Conservation (phyloP, 495 filamentous ascomycete genomes). For the Penicillium tannophilum region DNA sequence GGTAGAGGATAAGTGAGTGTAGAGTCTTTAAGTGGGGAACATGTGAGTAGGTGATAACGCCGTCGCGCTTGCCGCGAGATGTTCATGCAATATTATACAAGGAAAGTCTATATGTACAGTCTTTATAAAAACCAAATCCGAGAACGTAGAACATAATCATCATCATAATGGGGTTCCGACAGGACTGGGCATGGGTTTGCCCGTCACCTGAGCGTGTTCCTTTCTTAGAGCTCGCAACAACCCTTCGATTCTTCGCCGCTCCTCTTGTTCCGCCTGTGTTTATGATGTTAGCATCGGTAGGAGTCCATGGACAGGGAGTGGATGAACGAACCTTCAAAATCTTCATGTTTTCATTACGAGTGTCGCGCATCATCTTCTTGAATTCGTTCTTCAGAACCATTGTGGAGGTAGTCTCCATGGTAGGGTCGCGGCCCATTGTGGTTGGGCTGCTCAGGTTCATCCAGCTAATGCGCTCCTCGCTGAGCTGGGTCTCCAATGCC, state of each 20-base stretch:
- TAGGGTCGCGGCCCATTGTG: conserved; percentile 46
- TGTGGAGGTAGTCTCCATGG: conserved; percentile 64
- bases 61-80: conserved; percentile 27
- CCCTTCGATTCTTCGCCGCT: conserved; percentile 65
- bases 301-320: conserved; percentile 1
- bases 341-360: conserved; percentile 69
- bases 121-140: conserved; percentile 16
- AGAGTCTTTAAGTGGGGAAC: neutral
- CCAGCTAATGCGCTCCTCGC: conserved; percentile 72
- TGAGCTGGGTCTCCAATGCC: conserved; percentile 64
- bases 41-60: conserved; percentile 7
- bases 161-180: conserved; percentile 50
- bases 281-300: conserved; percentile 8
- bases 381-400: conserved; percentile 79
- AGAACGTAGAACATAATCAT: conserved; percentile 26
- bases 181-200: conserved; percentile 54
- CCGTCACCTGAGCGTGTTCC: conserved; percentile 51
- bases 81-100: conserved; percentile 24
- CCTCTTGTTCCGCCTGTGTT: conserved; percentile 69
- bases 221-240: conserved; percentile 57
- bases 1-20: neutral
- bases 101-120: conserved; percentile 30
- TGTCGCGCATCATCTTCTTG: conserved; percentile 89
- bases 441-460: conserved; percentile 63
- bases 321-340: conserved; percentile 61